These are phyloP conservation scores for Parasitella parasitica DNA, from an alignment of 371 early-diverging fungal genomes.

Conservation along the genomic window DNA sequence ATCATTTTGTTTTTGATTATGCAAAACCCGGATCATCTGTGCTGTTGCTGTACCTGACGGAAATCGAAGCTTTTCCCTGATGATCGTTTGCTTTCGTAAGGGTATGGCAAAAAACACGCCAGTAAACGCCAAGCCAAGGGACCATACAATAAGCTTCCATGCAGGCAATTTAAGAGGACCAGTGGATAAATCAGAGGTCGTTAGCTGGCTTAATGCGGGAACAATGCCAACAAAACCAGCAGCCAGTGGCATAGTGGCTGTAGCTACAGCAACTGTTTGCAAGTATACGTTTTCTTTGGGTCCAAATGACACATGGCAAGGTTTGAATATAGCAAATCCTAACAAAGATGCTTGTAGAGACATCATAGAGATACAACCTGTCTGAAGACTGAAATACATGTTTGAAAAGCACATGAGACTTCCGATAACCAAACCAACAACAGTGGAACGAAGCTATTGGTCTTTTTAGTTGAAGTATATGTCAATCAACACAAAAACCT, in stretches of 20 bases:
- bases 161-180: constrained; percentile 43
- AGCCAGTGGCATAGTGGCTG: constrained; percentile 82
- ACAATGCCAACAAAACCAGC: constrained; percentile 75
- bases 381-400: constrained; percentile 82
- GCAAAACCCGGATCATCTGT: constrained; percentile 76
- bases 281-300: constrained; percentile 77
- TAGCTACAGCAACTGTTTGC: constrained; percentile 80
- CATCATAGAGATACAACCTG: constrained; percentile 87
- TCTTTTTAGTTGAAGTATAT: background rate
- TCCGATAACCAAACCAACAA: constrained; percentile 67
- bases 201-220: constrained; percentile 67
- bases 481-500: too few relatives aligned
- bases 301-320: constrained; percentile 58
- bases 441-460: constrained; percentile 47
- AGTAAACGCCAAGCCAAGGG: constrained; percentile 75
- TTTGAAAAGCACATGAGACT: constrained; percentile 75
- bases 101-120: constrained; percentile 89
- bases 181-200: constrained; percentile 42
- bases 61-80: constrained; percentile 76
- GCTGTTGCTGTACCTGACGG: constrained; percentile 87
- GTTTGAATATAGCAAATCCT: constrained; percentile 71
- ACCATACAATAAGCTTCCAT: constrained; percentile 68
- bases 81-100: constrained; percentile 71
- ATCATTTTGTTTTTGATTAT: constrained; percentile 25
- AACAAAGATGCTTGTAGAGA: constrained; percentile 74